Conservation (phyloP, 2,329 filamentous ascomycete genomes). For the Gaeumannomyces sp. region DNA sequence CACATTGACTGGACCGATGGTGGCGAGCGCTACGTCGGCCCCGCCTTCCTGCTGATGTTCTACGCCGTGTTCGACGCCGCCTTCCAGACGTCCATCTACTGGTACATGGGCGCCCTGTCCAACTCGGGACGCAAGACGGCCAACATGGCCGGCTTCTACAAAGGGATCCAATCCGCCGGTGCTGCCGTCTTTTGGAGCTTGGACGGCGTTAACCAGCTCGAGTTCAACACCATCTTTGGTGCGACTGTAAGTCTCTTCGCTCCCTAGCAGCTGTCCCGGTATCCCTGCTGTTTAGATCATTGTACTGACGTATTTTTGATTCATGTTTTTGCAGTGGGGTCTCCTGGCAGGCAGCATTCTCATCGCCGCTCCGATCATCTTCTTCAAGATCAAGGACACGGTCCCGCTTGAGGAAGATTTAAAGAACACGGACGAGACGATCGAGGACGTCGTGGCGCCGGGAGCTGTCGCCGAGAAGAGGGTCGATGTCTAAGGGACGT, state of each 20-base stretch:
- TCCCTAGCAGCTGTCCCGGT: too few relatives aligned
- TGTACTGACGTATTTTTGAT: not conserved
- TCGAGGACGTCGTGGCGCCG: slow-evolving; percentile 46
- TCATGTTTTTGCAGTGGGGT: slow-evolving; percentile 54
- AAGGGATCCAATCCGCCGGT: slow-evolving; percentile 74
- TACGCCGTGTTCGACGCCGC: slow-evolving; percentile 85
- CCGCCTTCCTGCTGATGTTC: slow-evolving; percentile 81
- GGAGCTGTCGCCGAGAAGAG: slow-evolving; percentile 3
- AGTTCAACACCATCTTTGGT: slow-evolving; percentile 68
- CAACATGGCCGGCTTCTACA: slow-evolving; percentile 64
- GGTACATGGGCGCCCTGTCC: slow-evolving; percentile 90
- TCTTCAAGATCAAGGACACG: slow-evolving; percentile 74
- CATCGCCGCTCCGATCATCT: slow-evolving; percentile 72
- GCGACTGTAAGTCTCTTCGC: slow-evolving; percentile 34
- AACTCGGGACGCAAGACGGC: slow-evolving; percentile 90
- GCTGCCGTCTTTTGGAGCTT: slow-evolving; percentile 70
- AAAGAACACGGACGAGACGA: slow-evolving; percentile 76
- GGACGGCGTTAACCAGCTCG: slow-evolving; percentile 49
- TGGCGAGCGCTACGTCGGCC: slow-evolving; percentile 7
- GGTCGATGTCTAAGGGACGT: not conserved
- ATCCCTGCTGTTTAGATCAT: not conserved
- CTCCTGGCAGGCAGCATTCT: slow-evolving; percentile 68
- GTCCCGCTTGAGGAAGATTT: slow-evolving; percentile 76
- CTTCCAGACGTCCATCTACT: slow-evolving; percentile 89
- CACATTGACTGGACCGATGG: slow-evolving; percentile 56